These are phyloP conservation scores for Leccinum variicolor DNA, from an alignment of 768 basidiomycete species.

Conservation along the genomic window DNA sequence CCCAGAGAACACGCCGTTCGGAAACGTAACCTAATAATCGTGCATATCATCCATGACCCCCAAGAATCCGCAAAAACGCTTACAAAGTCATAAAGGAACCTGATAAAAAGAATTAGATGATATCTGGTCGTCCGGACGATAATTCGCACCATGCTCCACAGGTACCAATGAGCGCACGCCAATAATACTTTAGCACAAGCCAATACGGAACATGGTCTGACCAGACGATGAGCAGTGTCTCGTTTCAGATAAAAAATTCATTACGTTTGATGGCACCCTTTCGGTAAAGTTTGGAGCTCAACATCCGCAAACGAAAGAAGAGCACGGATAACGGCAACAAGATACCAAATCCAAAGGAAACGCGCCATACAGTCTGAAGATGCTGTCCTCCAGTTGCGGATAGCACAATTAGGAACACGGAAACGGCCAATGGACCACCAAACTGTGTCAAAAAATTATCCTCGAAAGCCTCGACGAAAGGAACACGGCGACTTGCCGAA, in stretches of 20 bases:
- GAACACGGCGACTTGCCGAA: slow-evolving; percentile 37
- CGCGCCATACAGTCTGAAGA: slow-evolving; percentile 64
- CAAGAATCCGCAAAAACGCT: background rate
- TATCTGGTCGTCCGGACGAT: background rate
- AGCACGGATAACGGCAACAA: slow-evolving; percentile 64
- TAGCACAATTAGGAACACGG: slow-evolving; percentile 65
- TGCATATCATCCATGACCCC: background rate
- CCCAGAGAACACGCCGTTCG: slow-evolving; percentile 67
- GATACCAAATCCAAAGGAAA: slow-evolving; percentile 63
- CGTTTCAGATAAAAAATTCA: slow-evolving; percentile 4
- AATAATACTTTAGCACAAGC: slow-evolving; percentile 60
- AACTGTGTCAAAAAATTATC: slow-evolving; percentile 37
- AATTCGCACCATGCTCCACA: slow-evolving; percentile 60
- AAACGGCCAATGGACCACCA: slow-evolving; percentile 63
- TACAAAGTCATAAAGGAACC: slow-evolving; percentile 72
- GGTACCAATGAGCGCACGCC: slow-evolving; percentile 67
- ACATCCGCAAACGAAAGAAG: slow-evolving; percentile 69
- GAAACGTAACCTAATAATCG: slow-evolving; percentile 55
- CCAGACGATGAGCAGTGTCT: slow-evolving; percentile 3
- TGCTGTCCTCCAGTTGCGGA: slow-evolving; percentile 62
- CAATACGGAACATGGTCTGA: slow-evolving; percentile 57
- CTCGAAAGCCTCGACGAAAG: background rate
- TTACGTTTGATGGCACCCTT: slow-evolving; percentile 63
- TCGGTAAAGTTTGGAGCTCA: slow-evolving; percentile 61
- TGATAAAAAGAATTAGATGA: slow-evolving; percentile 20